Evolutionary conservation across 2,329 filamentous ascomycete genomes (phyloP).

Genomic region (Seiridium unicorne): DNA sequence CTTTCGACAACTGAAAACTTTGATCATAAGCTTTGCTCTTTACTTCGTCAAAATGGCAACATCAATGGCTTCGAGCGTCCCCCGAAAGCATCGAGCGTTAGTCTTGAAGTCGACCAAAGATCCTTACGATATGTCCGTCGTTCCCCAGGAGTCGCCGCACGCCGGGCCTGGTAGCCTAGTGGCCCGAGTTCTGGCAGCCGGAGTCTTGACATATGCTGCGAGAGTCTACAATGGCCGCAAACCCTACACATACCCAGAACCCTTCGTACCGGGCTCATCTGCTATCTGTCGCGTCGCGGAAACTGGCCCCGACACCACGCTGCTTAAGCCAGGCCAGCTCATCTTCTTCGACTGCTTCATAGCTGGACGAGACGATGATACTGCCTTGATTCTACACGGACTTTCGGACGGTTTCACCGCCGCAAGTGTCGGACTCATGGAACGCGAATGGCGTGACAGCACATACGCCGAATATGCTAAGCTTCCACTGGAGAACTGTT

Average conservation of each 20-base stretch:
- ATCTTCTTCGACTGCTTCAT: slow-evolving; percentile 12
- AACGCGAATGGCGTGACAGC: not conserved
- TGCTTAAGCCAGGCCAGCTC: slow-evolving; percentile 13
- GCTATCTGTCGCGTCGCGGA: slow-evolving; percentile 17
- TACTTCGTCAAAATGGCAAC: too few relatives aligned
- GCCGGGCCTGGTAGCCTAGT: not conserved
- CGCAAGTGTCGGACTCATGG: not conserved
- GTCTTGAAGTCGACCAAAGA: too few relatives aligned
- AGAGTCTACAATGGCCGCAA: slow-evolving; percentile 15
- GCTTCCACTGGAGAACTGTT: slow-evolving; percentile 14
- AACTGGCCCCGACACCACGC: slow-evolving; percentile 9
- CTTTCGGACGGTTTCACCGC: not conserved
- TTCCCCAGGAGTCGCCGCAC: too few relatives aligned
- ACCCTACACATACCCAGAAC: slow-evolving; percentile 12
- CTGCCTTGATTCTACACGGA: not conserved
- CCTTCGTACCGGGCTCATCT: slow-evolving; percentile 7
- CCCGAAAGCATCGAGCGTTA: too few relatives aligned
- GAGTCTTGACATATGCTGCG: slow-evolving; percentile 6
- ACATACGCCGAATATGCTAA: slow-evolving; percentile 14
- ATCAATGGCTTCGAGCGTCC: too few relatives aligned
- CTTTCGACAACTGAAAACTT: too few relatives aligned
- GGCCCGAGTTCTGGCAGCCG: not conserved
- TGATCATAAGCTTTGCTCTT: too few relatives aligned
- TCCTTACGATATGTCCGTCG: too few relatives aligned
- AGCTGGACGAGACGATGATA: slow-evolving; percentile 7